Percentiles rank a stretch among this genome's conserved stretches.
These are phyloP conservation scores for Pascua guehoae DNA, from an alignment of 1,284 basidiomycete genomes.

Conservation along the genomic window DNA sequence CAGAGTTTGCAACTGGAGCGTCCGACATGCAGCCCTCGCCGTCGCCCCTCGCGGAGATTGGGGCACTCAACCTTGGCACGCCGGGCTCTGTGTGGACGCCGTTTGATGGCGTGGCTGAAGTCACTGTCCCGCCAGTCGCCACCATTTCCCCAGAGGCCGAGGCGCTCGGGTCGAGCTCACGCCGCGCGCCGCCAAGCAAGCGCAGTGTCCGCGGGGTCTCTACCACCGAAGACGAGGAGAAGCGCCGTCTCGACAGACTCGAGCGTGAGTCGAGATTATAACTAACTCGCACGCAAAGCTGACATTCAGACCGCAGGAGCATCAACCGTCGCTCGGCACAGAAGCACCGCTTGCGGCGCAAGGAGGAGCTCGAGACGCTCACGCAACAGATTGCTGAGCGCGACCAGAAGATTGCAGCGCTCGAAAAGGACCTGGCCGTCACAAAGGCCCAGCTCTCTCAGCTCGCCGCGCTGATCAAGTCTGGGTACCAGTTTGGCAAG, in stretches of 20 bases:
- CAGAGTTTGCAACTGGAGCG: not conserved
- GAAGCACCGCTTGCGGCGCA: conserved; percentile 22
- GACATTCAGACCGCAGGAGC: conserved; percentile 17
- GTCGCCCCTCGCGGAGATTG: conserved; percentile 11
- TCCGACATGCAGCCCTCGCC: not conserved
- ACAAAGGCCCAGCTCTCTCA: conserved; percentile 10
- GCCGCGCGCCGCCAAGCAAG: not conserved
- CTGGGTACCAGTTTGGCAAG: too few relatives aligned
- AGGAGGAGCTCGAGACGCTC: conserved; percentile 20
- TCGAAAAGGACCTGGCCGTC: conserved; percentile 17
- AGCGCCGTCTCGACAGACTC: conserved; percentile 10
- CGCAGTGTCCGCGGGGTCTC: not conserved
- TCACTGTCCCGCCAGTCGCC: not conserved
- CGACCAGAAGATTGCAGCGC: conserved; percentile 11
- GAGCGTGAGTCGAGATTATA: conserved; percentile 19
- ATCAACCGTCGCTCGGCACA: conserved; percentile 24
- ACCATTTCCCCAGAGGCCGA: conserved; percentile 14
- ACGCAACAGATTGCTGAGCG: conserved; percentile 11
- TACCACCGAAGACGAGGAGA: conserved; percentile 9
- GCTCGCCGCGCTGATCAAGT: conserved; percentile 4
- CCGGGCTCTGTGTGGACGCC: not conserved
- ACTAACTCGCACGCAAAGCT: not conserved
- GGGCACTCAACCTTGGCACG: conserved; percentile 9
- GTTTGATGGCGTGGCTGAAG: not conserved
- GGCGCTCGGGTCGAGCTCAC: conserved; percentile 6